Evolutionary conservation across 441 rosid genomes (phyloP).

Genomic region (Daphne laureola): DNA sequence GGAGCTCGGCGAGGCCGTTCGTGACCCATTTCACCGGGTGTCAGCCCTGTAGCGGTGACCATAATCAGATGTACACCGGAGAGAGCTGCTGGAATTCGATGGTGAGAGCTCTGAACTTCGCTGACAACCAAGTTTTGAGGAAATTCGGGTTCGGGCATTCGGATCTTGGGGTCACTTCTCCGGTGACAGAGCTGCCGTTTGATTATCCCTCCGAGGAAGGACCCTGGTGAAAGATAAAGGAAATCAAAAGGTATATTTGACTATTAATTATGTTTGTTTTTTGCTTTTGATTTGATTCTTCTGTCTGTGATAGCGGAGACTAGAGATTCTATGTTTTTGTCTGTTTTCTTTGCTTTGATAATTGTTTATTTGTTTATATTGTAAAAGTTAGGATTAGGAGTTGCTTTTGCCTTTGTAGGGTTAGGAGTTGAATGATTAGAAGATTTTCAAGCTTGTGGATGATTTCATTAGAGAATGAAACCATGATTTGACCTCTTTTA

Average conservation of each 20-base stretch:
- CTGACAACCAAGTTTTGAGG: slow-evolving; percentile 75
- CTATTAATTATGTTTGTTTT: neutral
- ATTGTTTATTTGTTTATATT: neutral
- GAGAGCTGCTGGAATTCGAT: slow-evolving; percentile 66
- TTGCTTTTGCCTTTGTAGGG: slow-evolving; percentile 5
- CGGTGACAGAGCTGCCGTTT: slow-evolving; percentile 47
- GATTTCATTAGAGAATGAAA: neutral
- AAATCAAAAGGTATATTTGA: neutral
- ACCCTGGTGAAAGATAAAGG: slow-evolving; percentile 30
- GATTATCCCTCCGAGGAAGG: slow-evolving; percentile 65
- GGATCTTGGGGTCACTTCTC: slow-evolving; percentile 41
- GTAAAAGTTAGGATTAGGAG: neutral
- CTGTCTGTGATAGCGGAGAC: neutral
- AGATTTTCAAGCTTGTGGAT: slow-evolving; percentile 9
- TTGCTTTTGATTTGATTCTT: slow-evolving; percentile 1
- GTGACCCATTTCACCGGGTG: slow-evolving; percentile 92
- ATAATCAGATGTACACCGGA: slow-evolving; percentile 46
- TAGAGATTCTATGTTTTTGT: slow-evolving; percentile 6
- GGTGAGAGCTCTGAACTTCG: slow-evolving; percentile 72
- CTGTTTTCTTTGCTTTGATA: neutral
- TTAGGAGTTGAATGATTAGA: neutral
- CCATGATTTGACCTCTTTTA: slow-evolving; percentile 9
- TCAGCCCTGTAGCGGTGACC: slow-evolving; percentile 80
- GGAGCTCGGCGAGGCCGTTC: slow-evolving; percentile 68
- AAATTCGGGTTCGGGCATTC: slow-evolving; percentile 58